Evolutionary conservation across 1,284 basidiomycete genomes (phyloP).

Genomic region (Athelia psychrophila): DNA sequence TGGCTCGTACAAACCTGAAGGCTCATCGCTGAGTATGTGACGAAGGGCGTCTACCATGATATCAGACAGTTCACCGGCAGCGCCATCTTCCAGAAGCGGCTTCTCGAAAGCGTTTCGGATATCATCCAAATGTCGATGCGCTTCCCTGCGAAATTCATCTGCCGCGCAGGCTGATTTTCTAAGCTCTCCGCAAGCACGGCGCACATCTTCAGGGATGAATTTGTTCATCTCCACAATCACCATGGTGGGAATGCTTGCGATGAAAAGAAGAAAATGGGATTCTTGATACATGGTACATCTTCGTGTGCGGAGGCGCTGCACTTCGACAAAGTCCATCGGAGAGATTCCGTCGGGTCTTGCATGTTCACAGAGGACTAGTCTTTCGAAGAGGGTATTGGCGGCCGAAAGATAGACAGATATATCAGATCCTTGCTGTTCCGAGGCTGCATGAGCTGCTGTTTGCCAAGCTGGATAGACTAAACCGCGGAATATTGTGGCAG

Average conservation of each 20-base stretch:
- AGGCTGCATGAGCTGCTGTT: slow-evolving; percentile 38
- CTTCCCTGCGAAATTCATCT: slow-evolving; percentile 63
- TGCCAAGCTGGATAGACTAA: slow-evolving; percentile 76
- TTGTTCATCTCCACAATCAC: slow-evolving; percentile 66
- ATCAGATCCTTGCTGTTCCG: slow-evolving; percentile 34
- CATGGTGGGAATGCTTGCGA: slow-evolving; percentile 60
- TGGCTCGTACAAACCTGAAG: slow-evolving; percentile 36
- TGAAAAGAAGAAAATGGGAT: slow-evolving; percentile 60
- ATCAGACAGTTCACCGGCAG: slow-evolving; percentile 52
- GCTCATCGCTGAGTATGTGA: slow-evolving; percentile 57
- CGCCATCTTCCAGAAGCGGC: slow-evolving; percentile 47
- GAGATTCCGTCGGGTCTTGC: slow-evolving; percentile 40
- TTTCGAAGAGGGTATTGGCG: slow-evolving; percentile 58
- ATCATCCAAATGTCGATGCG: slow-evolving; percentile 68
- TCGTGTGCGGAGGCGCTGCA: slow-evolving; percentile 64
- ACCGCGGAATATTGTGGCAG: slow-evolving; percentile 68
- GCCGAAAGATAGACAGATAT: slow-evolving; percentile 52
- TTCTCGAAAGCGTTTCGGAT: slow-evolving; percentile 67
- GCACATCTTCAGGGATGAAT: slow-evolving; percentile 45
- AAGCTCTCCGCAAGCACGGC: slow-evolving; percentile 37
- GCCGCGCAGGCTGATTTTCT: slow-evolving; percentile 58
- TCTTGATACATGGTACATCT: slow-evolving; percentile 63
- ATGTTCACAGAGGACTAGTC: slow-evolving; percentile 54
- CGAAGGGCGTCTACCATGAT: slow-evolving; percentile 64
- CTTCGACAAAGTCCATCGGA: slow-evolving; percentile 53